Conservation (phyloP, 2,329 filamentous ascomycete species). For the Pseudocercospora cruenta region DNA sequence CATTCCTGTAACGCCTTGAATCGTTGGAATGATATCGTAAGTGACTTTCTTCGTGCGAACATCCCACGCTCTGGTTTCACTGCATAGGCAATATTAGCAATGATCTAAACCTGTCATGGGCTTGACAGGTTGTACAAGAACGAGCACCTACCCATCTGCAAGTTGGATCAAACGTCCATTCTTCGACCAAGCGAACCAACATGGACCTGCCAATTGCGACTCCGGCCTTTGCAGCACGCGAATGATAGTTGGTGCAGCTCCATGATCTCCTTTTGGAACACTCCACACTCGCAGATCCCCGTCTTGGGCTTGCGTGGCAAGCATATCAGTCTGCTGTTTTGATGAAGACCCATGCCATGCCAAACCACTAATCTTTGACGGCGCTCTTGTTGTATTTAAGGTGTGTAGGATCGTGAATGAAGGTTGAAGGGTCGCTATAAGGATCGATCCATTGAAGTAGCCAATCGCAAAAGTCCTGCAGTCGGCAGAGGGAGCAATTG, state of each 20-base stretch:
- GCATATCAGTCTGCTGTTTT: conserved; percentile 96
- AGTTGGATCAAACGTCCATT: conserved; percentile 94
- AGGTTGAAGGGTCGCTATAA: conserved; percentile 86
- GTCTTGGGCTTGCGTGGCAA: conserved; percentile 88
- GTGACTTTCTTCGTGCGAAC: conserved; percentile 97
- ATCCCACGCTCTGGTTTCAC: conserved; percentile 93
- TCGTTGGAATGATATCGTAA: conserved; percentile 82
- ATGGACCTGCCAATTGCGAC: conserved; percentile 71
- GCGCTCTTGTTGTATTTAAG: conserved; percentile 77
- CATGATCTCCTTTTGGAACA: conserved; percentile 77
- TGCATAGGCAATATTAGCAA: conserved; percentile 28
- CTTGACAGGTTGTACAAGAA: not conserved
- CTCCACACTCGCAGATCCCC: conserved; percentile 97
- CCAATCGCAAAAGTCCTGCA: conserved; percentile 96
- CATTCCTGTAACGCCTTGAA: conserved; percentile 78
- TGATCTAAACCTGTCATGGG: not conserved
- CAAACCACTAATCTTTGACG: conserved; percentile 83
- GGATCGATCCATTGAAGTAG: conserved; percentile 91
- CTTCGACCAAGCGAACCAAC: conserved; percentile 99
- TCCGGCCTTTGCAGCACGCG: conserved; percentile 82
- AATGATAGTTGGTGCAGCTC: conserved; percentile 79
- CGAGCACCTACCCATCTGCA: conserved; percentile 75
- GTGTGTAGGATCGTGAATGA: conserved; percentile 94
- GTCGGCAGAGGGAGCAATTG: conserved; percentile 84
- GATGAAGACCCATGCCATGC: conserved; percentile 97